Conservation (phyloP, 169 alveolate species). For the Ichthyophthirius multifiliis region DNA sequence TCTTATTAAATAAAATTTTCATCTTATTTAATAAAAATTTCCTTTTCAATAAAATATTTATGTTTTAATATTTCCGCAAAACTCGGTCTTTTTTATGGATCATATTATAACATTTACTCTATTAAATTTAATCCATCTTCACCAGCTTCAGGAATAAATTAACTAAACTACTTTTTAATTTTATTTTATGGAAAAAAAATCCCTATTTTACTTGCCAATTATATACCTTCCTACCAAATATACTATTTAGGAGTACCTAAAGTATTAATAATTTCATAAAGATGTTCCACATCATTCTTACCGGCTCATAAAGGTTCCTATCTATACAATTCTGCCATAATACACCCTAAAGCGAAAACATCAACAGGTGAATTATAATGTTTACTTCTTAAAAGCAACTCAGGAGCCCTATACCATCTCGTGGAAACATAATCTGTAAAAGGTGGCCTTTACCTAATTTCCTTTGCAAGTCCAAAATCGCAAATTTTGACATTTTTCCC, state of each 20-base stretch:
- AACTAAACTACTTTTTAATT: constrained; percentile 34
- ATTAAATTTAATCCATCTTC: constrained; percentile 83
- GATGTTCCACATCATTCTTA: constrained; percentile 67
- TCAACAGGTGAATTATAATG: constrained; percentile 79
- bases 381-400: constrained; percentile 64
- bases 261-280: constrained; percentile 73
- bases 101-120: constrained; percentile 71
- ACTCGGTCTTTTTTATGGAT: constrained; percentile 83
- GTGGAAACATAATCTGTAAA: constrained; percentile 86
- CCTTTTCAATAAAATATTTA: constrained; percentile 75
- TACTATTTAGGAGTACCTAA: constrained; percentile 66
- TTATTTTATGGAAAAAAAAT: constrained; percentile 50
- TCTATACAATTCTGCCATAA: constrained; percentile 84
- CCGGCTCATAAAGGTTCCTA: constrained; percentile 80
- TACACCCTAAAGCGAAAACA: constrained; percentile 82
- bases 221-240: constrained; percentile 83
- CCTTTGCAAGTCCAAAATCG: constrained; percentile 88
- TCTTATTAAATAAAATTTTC: too few relatives aligned
- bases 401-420: constrained; percentile 89
- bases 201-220: constrained; percentile 70
- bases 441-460: constrained; percentile 80
- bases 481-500: constrained; percentile 76
- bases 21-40: too few relatives aligned
- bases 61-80: constrained; percentile 78
- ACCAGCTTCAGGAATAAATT: constrained; percentile 77